Evolutionary conservation across 257 asterid species (phyloP), one percentile per base, ranked within the genome.

Genomic region (Dorcoceras hygrometricum): DNA sequence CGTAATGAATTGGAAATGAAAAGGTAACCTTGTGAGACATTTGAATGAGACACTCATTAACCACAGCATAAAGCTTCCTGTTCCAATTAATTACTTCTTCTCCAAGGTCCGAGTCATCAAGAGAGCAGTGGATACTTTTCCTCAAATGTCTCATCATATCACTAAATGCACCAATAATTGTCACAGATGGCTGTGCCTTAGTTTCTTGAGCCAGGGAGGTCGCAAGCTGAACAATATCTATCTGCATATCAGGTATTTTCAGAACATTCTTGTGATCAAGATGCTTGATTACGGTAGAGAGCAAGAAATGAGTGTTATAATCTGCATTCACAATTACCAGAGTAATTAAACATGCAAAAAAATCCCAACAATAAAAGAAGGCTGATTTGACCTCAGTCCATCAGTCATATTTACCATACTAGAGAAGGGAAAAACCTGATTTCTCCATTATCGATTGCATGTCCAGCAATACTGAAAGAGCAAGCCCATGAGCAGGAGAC

Each of bases 131-230:
- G 73, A 84, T 84, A 77, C 85, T 82, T 73, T 84, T 87, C 79
- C 89, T 72, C 80, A 87, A 69, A 76, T 87, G 95, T 66, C 95
- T 79, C 95, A 82, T 75, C 89, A 87, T 84, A 80, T 87, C 95
- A 84, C 89, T 78, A 73, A 84, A 84, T 26, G 87, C 89, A 71
- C 91, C 89, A 77, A 84, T 43, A 66, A 84, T 80, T 65, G 82
- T 83, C 70, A 74, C 83, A 68, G 95, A 87, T 29, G 86, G 73
- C 77, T 84, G 84, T 59, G 77, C 71, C 89, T 80, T 87, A 34
- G 91, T 82, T 20, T 72, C 75, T 60, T 77, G 79, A 77, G 81
- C 78, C 76, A 87, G 78, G 74, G 84, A 70, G 63, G 81, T 82
- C 50, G 86, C 89, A 79, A 87, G 87, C 78, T 77, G 83, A 77